These are phyloP conservation scores for Solanum paucissectum DNA, from an alignment of 257 asterid species.

Conservation along the genomic window DNA sequence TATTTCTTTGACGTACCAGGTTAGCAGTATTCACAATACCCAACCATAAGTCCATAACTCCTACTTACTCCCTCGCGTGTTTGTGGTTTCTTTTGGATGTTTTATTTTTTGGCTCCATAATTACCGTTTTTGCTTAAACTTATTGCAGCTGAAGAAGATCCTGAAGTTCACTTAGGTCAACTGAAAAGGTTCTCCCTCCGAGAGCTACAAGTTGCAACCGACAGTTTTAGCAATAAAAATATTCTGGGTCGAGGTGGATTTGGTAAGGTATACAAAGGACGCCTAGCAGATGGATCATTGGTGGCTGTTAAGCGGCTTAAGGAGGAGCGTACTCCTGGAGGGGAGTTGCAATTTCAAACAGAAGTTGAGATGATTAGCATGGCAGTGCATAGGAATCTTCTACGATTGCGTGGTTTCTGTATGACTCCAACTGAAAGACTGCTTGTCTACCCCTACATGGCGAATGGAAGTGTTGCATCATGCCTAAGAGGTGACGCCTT, in stretches of 20 bases:
- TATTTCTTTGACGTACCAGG: constrained; percentile 52
- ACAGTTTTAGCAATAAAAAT: constrained; percentile 42
- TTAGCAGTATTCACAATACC: neutral
- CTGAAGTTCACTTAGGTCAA: constrained; percentile 48
- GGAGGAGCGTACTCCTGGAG: constrained; percentile 52
- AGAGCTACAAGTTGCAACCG: constrained; percentile 48
- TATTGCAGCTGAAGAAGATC: constrained; percentile 44
- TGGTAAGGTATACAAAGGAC: constrained; percentile 48
- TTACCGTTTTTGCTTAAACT: neutral
- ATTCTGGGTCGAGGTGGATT: constrained; percentile 50
- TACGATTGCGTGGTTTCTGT: constrained; percentile 41
- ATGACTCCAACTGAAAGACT: constrained; percentile 50
- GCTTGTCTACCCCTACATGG: constrained; percentile 49
- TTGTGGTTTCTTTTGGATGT: neutral
- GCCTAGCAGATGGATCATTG: constrained; percentile 41
- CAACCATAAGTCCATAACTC: neutral
- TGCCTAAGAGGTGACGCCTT: constrained; percentile 34
- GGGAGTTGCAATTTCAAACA: constrained; percentile 51
- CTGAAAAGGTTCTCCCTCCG: constrained; percentile 41
- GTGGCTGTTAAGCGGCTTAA: constrained; percentile 46
- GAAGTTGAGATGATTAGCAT: constrained; percentile 56
- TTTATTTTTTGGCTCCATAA: neutral
- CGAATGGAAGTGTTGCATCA: constrained; percentile 51
- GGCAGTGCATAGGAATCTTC: constrained; percentile 49
- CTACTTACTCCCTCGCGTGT: neutral